phyloP scores from a whole-genome alignment of 2,329 filamentous ascomycete genomes.

The Diaporthe citri region DNA sequence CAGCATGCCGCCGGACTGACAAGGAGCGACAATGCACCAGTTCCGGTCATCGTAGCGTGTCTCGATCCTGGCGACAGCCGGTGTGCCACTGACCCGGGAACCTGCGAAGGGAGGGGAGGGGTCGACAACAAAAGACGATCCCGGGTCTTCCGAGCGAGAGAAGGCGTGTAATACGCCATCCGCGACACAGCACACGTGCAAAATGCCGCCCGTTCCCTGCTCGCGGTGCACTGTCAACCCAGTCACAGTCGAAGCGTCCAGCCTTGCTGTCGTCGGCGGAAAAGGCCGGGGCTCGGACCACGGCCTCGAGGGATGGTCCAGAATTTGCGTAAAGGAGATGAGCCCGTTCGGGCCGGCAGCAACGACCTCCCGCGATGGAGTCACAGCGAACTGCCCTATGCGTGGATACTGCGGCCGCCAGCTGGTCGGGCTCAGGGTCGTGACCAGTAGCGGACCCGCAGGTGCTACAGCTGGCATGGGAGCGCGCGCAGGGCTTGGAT shows the following conservation, averaged over 20 bases:
- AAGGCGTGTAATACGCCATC: neutral
- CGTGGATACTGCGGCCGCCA: constrained; percentile 12
- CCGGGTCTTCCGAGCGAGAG: neutral
- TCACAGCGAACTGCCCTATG: constrained; percentile 11
- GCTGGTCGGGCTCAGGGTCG: neutral
- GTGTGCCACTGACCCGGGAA: neutral
- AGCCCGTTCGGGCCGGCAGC: neutral
- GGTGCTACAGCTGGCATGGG: no score
- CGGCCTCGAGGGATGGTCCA: constrained; percentile 6
- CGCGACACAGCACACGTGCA: neutral
- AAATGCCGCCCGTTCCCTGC: no score
- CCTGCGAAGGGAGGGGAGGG: neutral
- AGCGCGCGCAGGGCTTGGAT: no score
- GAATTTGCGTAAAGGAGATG: neutral
- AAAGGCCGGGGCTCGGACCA: constrained; percentile 13
- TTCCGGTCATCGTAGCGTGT: neutral
- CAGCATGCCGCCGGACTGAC: neutral
- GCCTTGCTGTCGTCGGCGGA: neutral
- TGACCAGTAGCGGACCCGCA: neutral
- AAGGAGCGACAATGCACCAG: neutral
- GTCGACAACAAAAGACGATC: neutral
- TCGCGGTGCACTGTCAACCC: no score
- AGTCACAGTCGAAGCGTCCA: constrained; percentile 12
- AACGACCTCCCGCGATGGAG: neutral
- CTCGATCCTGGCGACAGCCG: no score